Percentiles rank a stretch among this genome's conserved stretches.
phyloP scores from a whole-genome alignment of 2,329 filamentous ascomycete genomes.

The Mariannaea sp. region DNA sequence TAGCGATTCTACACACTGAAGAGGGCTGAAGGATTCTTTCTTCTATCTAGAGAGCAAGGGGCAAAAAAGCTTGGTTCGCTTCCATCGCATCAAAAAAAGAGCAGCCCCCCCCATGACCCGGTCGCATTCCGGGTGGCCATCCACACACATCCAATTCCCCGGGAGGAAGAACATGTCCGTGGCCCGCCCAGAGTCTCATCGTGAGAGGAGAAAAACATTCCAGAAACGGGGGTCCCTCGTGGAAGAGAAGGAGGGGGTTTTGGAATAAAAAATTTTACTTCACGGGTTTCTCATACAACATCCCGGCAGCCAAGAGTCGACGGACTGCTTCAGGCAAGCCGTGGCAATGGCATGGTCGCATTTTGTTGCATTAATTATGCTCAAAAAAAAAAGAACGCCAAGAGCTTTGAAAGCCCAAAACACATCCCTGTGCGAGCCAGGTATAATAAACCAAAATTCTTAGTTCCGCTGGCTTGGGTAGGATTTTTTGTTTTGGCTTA shows the following conservation, averaged over 20 bases:
- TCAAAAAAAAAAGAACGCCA: no score
- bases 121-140: constrained; percentile 18
- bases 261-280: no score
- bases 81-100: neutral
- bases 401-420: no score
- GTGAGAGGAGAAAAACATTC: constrained; percentile 9
- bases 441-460: no score
- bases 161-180: constrained; percentile 17
- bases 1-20: no score
- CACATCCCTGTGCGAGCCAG: no score
- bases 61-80: neutral
- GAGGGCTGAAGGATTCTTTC: no score
- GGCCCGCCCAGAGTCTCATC: constrained; percentile 4
- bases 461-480: constrained; percentile 18
- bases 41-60: neutral
- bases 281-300: constrained; percentile 32
- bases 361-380: no score
- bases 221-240: constrained; percentile 4
- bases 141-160: constrained; percentile 18
- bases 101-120: neutral
- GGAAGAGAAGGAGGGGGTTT: neutral
- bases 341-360: constrained; percentile 3
- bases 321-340: constrained; percentile 9
- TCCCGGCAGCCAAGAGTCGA: neutral
- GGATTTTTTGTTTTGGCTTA: constrained; percentile 14